Evolutionary conservation across 371 early-diverging fungal genomes (phyloP), one percentile per base, ranked within the genome.

Genomic region (Rhizoclosmatium hyalinum): DNA sequence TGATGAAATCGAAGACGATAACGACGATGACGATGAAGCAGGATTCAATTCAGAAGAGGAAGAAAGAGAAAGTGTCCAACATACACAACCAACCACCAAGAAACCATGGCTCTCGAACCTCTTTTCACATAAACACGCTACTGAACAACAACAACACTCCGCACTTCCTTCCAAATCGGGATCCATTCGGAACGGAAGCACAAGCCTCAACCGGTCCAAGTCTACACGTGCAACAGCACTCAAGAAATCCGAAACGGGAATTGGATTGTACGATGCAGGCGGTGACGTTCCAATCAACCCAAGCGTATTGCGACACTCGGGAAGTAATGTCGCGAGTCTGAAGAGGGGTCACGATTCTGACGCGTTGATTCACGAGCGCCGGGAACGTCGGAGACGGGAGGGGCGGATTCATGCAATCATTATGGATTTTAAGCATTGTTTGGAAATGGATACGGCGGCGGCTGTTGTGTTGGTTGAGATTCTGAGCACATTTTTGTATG

Each of bases 371-470:
- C 14, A 39, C 14, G 63, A 76, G 24, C 72, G 72, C 5, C 14
- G 60, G 39, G 24, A 19, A 2, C 72, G 21, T 14, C 2, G 72
- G 32, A 12, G 72, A 14, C 44, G 39, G 32, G 62, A 63, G 12
- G 45, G 50, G 46, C 21, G 68, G 46, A 45, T 63, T 69, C 76
- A 79, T 61, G 65, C 75, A 0, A 76, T 79, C 56, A 56, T 79
- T 21, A 65, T 79, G 41, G 76, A 79, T 60, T 76, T 79, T 64
- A 72, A 76, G 55, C 67, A 72, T 60, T 75, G 76, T 44, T n/a
- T 73, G 8, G 73, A 76, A 4, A 32, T 79, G 56, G 80, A 79
- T 60, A 66, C 75, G 2, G 76, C 76, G 14, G 79, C 74, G 3
- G 68, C 73, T 3, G 68, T 73, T 44, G 61, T 72, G 3, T 46